Conservation (phyloP, 2,329 filamentous ascomycete genomes). For the Tympanopsis confertula region DNA sequence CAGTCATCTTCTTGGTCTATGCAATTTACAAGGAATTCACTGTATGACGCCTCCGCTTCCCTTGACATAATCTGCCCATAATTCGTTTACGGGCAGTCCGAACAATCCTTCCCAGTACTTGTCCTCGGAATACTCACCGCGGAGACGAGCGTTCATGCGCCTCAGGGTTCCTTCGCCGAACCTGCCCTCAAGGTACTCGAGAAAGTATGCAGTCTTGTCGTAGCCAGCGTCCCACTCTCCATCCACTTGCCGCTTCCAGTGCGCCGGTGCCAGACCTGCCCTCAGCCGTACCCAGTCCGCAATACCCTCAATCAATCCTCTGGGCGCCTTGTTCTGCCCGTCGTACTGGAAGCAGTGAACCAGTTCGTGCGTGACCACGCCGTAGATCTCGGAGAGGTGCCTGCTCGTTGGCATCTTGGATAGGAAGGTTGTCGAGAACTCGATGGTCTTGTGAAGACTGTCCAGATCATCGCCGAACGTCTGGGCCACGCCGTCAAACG, state of each 20-base stretch:
- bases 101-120: constrained; percentile 61
- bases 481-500: constrained; percentile 48
- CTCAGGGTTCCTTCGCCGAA: constrained; percentile 5
- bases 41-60: too few species aligned
- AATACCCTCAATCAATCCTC: constrained; percentile 50
- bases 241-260: constrained; percentile 40
- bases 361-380: constrained; percentile 52
- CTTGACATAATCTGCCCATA: constrained; percentile 65
- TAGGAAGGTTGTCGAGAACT: constrained; percentile 46
- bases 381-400: constrained; percentile 31
- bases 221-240: constrained; percentile 52
- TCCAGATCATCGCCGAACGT: constrained; percentile 48
- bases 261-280: constrained; percentile 41
- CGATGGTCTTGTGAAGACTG: constrained; percentile 52
- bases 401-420: constrained; percentile 11
- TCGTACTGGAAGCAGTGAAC: constrained; percentile 56
- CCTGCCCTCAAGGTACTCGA: constrained; percentile 45
- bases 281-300: constrained; percentile 53
- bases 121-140: constrained; percentile 51
- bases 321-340: constrained; percentile 24
- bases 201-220: constrained; percentile 50
- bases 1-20: too few species aligned
- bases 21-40: too few species aligned
- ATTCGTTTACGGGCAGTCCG: constrained; percentile 48
- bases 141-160: constrained; percentile 50